These are phyloP conservation scores for Avena insularis DNA, from an alignment of 176 grass and related monocot genomes.

Conservation along the genomic window DNA sequence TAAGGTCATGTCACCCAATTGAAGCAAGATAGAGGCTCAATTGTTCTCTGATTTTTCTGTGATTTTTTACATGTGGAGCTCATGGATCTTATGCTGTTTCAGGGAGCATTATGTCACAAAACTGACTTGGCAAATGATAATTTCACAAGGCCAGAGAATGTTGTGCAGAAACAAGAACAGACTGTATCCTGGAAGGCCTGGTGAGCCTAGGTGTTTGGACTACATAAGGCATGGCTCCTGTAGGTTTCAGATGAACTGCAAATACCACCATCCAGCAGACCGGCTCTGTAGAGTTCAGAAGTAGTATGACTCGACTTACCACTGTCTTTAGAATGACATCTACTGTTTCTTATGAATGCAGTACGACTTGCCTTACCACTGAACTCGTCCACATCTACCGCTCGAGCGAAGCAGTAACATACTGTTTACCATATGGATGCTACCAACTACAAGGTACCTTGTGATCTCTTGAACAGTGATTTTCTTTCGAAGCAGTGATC, in stretches of 20 bases:
- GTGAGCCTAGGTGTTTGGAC: conserved; percentile 43
- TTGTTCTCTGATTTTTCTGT: neutral
- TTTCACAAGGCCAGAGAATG: conserved; percentile 17
- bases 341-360: conserved; percentile 36
- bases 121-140: conserved; percentile 26
- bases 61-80: conserved; percentile 9
- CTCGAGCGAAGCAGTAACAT: conserved; percentile 4
- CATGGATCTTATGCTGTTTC: conserved; percentile 37
- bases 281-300: conserved; percentile 15
- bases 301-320: neutral
- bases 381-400: conserved; percentile 18
- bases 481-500: neutral
- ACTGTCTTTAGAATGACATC: conserved; percentile 13
- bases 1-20: neutral
- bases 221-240: conserved; percentile 66
- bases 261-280: conserved; percentile 58
- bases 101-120: conserved; percentile 33
- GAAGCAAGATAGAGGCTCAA: conserved; percentile 5
- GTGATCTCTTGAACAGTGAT: neutral
- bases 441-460: conserved; percentile 34
- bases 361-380: neutral
- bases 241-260: conserved; percentile 62
- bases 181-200: conserved; percentile 57
- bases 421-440: neutral
- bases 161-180: conserved; percentile 34